Conservation (phyloP, 2,329 filamentous ascomycete genomes). For the Fusarium sterilihyphosum region DNA sequence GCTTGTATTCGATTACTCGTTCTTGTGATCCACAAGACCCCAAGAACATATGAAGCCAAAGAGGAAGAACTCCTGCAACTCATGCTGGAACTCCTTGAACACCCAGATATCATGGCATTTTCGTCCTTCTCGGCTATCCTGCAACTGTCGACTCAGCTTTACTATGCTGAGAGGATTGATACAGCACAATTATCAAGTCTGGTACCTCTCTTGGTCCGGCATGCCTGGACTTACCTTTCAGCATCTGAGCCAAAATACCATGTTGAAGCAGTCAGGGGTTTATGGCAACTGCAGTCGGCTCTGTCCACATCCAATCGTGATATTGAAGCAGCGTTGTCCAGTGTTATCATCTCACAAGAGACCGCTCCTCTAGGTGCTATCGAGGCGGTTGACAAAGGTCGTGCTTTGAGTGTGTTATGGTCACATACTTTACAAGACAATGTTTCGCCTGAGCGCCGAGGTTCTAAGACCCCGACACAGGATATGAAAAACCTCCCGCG, state of each 20-base stretch:
- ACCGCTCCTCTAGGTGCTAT: neutral
- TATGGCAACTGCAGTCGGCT: conserved; percentile 85
- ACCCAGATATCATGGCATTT: conserved; percentile 57
- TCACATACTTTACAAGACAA: conserved; percentile 77
- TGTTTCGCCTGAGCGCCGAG: conserved; percentile 59
- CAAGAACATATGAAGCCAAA: conserved; percentile 56
- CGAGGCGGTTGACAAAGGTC: conserved; percentile 68
- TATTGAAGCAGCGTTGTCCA: conserved; percentile 81
- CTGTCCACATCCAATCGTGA: conserved; percentile 74
- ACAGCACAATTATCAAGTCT: conserved; percentile 67
- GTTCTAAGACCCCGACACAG: conserved; percentile 55
- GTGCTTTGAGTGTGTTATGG: conserved; percentile 82
- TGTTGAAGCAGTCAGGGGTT: conserved; percentile 85
- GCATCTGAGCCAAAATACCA: conserved; percentile 91
- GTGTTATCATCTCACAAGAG: conserved; percentile 70
- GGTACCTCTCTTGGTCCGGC: conserved; percentile 73
- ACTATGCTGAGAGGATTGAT: conserved; percentile 62
- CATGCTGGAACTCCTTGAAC: conserved; percentile 59
- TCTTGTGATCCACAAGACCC: conserved; percentile 63
- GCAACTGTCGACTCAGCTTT: conserved; percentile 67
- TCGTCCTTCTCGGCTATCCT: conserved; percentile 67
- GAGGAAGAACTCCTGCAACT: conserved; percentile 60
- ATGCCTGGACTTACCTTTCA: conserved; percentile 83
- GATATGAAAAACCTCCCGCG: conserved; percentile 51
- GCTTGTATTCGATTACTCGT: conserved; percentile 69